Percentiles rank a stretch among this genome's conserved stretches.
These are phyloP conservation scores for Cyberlindnera amylophila DNA, from an alignment of 805 yeast species.

Conservation along the genomic window DNA sequence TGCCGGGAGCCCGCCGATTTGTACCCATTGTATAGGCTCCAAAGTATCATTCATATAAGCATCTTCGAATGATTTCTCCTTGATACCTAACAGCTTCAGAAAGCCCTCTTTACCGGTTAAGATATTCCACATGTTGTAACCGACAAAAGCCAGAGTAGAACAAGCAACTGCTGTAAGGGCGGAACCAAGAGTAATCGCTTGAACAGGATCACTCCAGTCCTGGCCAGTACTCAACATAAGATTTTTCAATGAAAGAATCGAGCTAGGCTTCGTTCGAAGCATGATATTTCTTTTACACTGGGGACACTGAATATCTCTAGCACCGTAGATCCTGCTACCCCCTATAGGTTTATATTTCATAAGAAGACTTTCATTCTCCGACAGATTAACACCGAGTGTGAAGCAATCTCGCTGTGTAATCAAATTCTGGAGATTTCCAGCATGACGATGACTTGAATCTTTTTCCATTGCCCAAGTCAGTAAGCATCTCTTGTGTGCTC, in stretches of 20 bases:
- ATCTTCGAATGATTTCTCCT: slow-evolving; percentile 13
- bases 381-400: neutral
- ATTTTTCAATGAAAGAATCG: slow-evolving; percentile 2
- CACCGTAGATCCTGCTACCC: slow-evolving; percentile 4
- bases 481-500: slow-evolving; percentile 11
- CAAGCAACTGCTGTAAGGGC: slow-evolving; percentile 23
- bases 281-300: slow-evolving; percentile 11
- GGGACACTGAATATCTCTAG: slow-evolving; percentile 7
- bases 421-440: neutral
- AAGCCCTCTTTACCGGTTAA: slow-evolving; percentile 33
- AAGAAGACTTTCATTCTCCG: neutral
- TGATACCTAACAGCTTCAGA: slow-evolving; percentile 28
- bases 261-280: slow-evolving; percentile 11
- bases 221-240: neutral
- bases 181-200: slow-evolving; percentile 16
- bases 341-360: slow-evolving; percentile 3
- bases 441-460: slow-evolving; percentile 1
- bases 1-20: slow-evolving; percentile 31
- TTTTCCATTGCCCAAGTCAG: slow-evolving; percentile 11
- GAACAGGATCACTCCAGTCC: neutral
- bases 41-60: slow-evolving; percentile 15
- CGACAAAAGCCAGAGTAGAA: slow-evolving; percentile 25
- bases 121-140: slow-evolving; percentile 26
- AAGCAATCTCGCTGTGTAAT: neutral
- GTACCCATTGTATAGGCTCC: slow-evolving; percentile 7